Conservation (phyloP, 257 asterid genomes). For the Solanum bulbocastanum region DNA sequence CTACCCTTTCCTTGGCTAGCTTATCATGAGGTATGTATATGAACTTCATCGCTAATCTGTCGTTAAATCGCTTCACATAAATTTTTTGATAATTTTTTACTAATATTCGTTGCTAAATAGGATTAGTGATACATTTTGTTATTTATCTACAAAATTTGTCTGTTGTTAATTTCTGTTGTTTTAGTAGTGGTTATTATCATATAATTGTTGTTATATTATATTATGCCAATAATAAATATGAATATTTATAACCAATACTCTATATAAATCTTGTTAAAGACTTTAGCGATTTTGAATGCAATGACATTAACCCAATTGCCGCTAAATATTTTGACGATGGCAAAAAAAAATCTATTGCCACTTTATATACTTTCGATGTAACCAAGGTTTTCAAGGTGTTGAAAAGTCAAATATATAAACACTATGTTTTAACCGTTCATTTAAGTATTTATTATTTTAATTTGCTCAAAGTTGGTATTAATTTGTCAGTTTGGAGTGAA, state of each 20-base stretch:
- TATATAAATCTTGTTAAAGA: too few relatives aligned
- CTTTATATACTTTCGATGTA: neutral
- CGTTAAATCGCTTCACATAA: neutral
- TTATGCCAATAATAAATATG: too few relatives aligned
- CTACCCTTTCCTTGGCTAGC: constrained; percentile 52
- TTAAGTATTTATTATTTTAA: neutral
- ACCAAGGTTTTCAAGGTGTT: neutral
- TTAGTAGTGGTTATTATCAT: neutral
- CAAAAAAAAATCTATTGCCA: neutral
- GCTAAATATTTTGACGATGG: too few relatives aligned
- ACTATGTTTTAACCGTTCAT: neutral
- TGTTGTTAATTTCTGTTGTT: neutral
- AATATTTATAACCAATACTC: too few relatives aligned
- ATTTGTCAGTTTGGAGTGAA: neutral
- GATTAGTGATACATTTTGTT: neutral
- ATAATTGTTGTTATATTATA: too few relatives aligned
- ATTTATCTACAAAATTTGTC: neutral
- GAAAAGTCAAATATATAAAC: neutral
- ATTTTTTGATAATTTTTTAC: neutral
- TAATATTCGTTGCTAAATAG: neutral
- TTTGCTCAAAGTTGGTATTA: neutral
- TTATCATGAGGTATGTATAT: constrained; percentile 25
- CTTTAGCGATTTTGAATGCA: too few relatives aligned
- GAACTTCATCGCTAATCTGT: neutral
- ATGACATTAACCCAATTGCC: too few relatives aligned